Percentiles rank a stretch among this genome's conserved stretches.
Evolutionary conservation across 495 filamentous ascomycete species (phyloP).

Genomic region (Penicillium lagena): DNA sequence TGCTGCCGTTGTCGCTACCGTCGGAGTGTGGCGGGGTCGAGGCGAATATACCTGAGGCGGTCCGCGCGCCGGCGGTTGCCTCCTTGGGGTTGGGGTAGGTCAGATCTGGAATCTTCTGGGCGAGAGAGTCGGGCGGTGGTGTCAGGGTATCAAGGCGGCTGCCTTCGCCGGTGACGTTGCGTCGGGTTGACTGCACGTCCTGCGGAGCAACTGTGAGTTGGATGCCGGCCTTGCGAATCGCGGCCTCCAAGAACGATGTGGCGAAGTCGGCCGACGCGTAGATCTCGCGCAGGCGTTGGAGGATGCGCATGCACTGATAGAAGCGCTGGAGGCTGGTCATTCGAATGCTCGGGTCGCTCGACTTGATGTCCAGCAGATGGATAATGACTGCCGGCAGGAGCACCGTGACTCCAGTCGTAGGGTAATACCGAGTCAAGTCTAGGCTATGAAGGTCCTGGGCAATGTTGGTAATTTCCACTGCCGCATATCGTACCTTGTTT

Average conservation of each 20-base stretch:
- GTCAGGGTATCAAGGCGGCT: slow-evolving; percentile 29
- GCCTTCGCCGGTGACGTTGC: slow-evolving; percentile 3
- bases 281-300: slow-evolving; percentile 72
- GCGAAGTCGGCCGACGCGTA: slow-evolving; percentile 86
- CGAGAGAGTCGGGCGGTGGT: slow-evolving; percentile 38
- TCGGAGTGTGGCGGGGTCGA: slow-evolving; percentile 40
- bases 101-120: slow-evolving; percentile 37
- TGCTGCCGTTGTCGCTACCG: slow-evolving; percentile 40
- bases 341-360: slow-evolving; percentile 59
- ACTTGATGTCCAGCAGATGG: slow-evolving; percentile 84
- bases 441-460: slow-evolving; percentile 63
- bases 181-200: slow-evolving; percentile 23
- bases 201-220: slow-evolving; percentile 37
- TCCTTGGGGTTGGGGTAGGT: slow-evolving; percentile 28
- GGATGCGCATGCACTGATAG: slow-evolving; percentile 77
- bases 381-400: slow-evolving; percentile 87
- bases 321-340: slow-evolving; percentile 68
- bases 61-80: slow-evolving; percentile 3
- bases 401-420: slow-evolving; percentile 83
- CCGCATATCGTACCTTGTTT: slow-evolving; percentile 70
- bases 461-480: slow-evolving; percentile 73
- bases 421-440: slow-evolving; percentile 68
- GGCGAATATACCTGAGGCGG: slow-evolving; percentile 15
- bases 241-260: slow-evolving; percentile 77
- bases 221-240: slow-evolving; percentile 74